Base-by-base conservation (phyloP, 73 alveolate genomes). In the Blepharisma stoltei region DNA sequence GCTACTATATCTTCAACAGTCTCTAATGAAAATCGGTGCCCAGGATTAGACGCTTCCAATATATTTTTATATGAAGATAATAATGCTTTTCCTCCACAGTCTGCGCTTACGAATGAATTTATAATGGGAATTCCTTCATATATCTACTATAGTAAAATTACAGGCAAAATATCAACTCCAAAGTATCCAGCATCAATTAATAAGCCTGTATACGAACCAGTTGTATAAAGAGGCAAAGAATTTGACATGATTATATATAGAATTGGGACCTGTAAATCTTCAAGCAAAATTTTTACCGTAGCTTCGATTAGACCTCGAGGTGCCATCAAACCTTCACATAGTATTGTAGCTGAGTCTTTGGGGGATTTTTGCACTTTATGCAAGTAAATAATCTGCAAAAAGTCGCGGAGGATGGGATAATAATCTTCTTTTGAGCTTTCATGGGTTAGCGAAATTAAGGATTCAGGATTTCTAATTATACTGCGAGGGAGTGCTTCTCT, bases 101-200 rank as follows among this genome's bases (percentile, higher is more conserved):
- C 47, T 25, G 23, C 18, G 45, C 45, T 25, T 0, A 14, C 46
- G 23, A 14, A 60, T 18, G 73, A n/a, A 14, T 8, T 18, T 8
- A 25, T 14, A 20, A 60, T 60, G 14, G 73, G 73, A 25, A 60
- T 60, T 38, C 73, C 73, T 60, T 60, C 73, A 60, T 14, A 60
- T 14, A 60, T 60, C 73, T 60, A 25, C 38, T 32, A 32, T 32
- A 60, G 0, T 14, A 60, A 14, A 2, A 14, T 14, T 60, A 60
- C 73, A 20, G 73, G 73, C 2, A 60, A 25, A 25, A 60, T 60
- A 14, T 38, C 23, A 20, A 25, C 23, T 1, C 23, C 23, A n/a
- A 9, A 25, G 45, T 20, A 60, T 9, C 73, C 73, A 60, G 73
- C 73, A 60, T 60, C 73, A 60, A 60, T 25, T 38, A 60, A 14